Evolutionary conservation across 176 grass and related monocot species (phyloP).

Genomic region (Puya raimondii): DNA sequence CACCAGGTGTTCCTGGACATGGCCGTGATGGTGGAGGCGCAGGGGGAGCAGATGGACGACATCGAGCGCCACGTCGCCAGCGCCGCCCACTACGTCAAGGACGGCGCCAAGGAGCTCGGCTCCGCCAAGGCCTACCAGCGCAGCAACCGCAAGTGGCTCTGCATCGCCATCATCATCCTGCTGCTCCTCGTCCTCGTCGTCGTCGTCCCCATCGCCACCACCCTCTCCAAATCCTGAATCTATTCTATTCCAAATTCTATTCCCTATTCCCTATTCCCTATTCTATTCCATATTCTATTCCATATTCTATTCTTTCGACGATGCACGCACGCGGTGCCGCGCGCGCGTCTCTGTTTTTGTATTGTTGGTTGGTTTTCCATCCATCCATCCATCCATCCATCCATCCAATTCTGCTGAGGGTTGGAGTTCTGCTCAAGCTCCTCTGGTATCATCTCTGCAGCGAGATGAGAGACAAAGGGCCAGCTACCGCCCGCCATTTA

Average conservation of each 20-base stretch:
- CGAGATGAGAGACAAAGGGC: neutral
- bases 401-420: constrained; percentile 31
- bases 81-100: constrained; percentile 66
- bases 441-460: neutral
- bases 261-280: too few relatives aligned
- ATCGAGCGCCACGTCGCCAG: constrained; percentile 67
- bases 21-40: constrained; percentile 74
- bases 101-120: constrained; percentile 67
- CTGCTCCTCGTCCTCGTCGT: constrained; percentile 60
- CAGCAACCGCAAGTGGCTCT: constrained; percentile 77
- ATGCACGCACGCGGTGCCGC: too few relatives aligned
- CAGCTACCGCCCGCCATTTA: neutral
- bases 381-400: too few relatives aligned
- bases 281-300: too few relatives aligned
- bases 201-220: constrained; percentile 66
- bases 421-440: constrained; percentile 48
- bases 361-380: constrained; percentile 5
- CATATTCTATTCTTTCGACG: neutral
- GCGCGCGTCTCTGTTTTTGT: neutral
- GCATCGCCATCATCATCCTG: constrained; percentile 69
- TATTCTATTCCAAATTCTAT: too few relatives aligned
- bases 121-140: constrained; percentile 65
- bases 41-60: constrained; percentile 68
- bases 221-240: constrained; percentile 42
- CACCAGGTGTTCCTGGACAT: constrained; percentile 94